Evolutionary conservation across 129 eudicot genomes (phyloP), one percentile per base, ranked within the genome.

Genomic region (Pittosporum tobira): DNA sequence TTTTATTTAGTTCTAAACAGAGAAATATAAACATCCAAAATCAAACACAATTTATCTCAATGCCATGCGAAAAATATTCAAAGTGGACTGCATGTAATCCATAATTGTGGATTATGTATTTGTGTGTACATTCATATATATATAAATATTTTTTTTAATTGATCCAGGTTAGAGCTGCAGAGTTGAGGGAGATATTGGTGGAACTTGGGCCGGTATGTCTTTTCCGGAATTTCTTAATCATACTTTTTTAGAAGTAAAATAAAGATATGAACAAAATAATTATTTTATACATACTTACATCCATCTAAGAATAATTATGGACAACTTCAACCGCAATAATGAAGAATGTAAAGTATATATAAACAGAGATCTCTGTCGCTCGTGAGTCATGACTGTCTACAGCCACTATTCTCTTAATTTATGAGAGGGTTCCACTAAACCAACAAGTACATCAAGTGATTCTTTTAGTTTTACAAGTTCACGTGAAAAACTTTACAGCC

Each of bases 131-230:
- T 54, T 27, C 27, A n/a, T 30, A 6, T 2, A n/a, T 49, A 23
- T 12, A 23, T 43, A 30, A 37, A 13, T 23, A 36, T 13, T 2
- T 49, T 51, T 52, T 65, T 71, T n/a, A 36, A 28, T 49, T 48
- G 40, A 23, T 71, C 71, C 77, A 90, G 97, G 84, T 90, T 65
- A 83, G 98, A 76, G 98, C 98, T 20, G 84, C 87, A 24, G 87
- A 91, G 66, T 77, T 91, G 84, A 82, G 98, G 66, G 61, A 78
- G 30, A 71, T 86, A 57, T 44, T 86, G 62, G 89, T 79, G 31
- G 82, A 81, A 69, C 90, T 91, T 73, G 98, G 95, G 23, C 95
- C 95, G 81, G 98, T 91, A 80, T 12, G 71, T 49, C 59, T 70
- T 55, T 26, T 30, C 14, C 5, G 31, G 24, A 30, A 40, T 6